These are phyloP conservation scores for Paraphysoderma sedebokerense DNA, from an alignment of 371 early-diverging fungal species.

Conservation along the genomic window DNA sequence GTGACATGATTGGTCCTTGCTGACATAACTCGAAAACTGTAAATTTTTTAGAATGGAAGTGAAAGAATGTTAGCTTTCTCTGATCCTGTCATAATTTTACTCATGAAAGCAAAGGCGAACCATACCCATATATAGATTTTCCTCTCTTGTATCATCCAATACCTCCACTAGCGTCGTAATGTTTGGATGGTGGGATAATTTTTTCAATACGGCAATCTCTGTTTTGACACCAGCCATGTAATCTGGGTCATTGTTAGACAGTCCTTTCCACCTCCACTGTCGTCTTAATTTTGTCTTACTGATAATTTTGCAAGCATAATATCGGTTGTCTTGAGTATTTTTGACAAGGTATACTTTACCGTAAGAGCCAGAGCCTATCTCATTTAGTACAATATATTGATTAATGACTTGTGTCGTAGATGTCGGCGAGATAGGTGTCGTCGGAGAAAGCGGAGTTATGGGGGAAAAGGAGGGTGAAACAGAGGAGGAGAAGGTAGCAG, in stretches of 20 bases:
- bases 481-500: too few species aligned
- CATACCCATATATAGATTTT: conserved; percentile 35
- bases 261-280: background rate
- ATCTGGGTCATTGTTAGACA: conserved; percentile 3
- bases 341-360: conserved; percentile 23
- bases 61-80: too few species aligned
- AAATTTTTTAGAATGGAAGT: background rate
- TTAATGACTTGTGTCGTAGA: conserved; percentile 11
- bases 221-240: conserved; percentile 14
- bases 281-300: conserved; percentile 20
- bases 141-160: conserved; percentile 29
- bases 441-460: too few species aligned
- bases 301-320: conserved; percentile 34
- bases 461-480: too few species aligned
- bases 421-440: too few species aligned
- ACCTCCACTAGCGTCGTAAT: conserved; percentile 31
- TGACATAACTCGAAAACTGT: conserved; percentile 39
- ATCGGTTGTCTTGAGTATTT: conserved; percentile 11
- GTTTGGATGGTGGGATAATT: conserved; percentile 30
- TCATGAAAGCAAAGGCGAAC: background rate
- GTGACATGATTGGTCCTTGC: conserved; percentile 27
- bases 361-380: conserved; percentile 29
- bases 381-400: conserved; percentile 25
- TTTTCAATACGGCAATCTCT: conserved; percentile 35
- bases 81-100: too few species aligned